A percentile compares a stretch with the other conserved stretches of the same genome.
These are phyloP conservation scores for Termitomyces sp. DNA, from an alignment of 768 basidiomycete species.

Conservation along the genomic window DNA sequence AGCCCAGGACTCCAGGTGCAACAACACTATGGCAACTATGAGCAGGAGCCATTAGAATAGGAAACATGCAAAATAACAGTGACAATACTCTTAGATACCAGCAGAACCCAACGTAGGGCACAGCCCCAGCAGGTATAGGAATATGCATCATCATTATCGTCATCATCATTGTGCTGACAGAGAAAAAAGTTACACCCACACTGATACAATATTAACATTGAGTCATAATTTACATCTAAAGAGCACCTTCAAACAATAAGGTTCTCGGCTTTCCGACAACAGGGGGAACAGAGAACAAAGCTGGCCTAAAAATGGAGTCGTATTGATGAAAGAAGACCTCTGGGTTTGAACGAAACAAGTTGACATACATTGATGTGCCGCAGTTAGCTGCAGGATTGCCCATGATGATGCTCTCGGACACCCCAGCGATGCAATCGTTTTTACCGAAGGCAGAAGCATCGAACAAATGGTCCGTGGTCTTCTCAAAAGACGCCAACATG, in stretches of 20 bases:
- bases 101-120: too few relatives aligned
- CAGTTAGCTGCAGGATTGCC: constrained; percentile 93
- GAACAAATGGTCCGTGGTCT: constrained; percentile 98
- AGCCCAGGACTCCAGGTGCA: too few relatives aligned
- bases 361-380: constrained; percentile 83
- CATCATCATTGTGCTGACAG: neutral
- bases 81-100: too few relatives aligned
- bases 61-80: too few relatives aligned
- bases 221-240: constrained; percentile 20
- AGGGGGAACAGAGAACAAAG: constrained; percentile 40
- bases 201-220: constrained; percentile 5
- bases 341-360: neutral
- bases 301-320: constrained; percentile 32
- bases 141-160: too few relatives aligned
- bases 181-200: constrained; percentile 5
- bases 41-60: too few relatives aligned
- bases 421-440: constrained; percentile 90
- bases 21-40: too few relatives aligned
- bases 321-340: constrained; percentile 4
- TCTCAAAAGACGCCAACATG: constrained; percentile 99
- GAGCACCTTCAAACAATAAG: constrained; percentile 43
- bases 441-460: constrained; percentile 97
- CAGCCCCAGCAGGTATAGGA: too few relatives aligned
- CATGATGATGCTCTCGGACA: constrained; percentile 99
- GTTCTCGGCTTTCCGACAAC: constrained; percentile 42